Conservation (phyloP, 2,329 filamentous ascomycete species). For the Scedosporium boydii region DNA sequence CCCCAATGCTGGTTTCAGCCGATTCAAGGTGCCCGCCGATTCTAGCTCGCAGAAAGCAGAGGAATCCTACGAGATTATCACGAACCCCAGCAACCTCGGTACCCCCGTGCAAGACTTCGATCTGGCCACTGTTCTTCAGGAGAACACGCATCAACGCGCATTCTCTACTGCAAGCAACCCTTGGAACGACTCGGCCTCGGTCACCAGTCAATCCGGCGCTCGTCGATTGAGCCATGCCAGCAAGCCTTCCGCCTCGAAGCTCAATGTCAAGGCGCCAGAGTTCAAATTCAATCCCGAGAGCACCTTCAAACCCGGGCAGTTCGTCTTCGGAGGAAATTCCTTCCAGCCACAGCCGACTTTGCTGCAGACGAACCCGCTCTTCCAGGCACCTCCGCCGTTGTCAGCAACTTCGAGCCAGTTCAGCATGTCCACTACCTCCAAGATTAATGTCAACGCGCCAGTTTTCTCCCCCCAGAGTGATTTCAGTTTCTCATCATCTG, state of each 20-base stretch:
- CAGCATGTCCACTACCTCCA: constrained; percentile 33
- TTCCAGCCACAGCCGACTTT: constrained; percentile 32
- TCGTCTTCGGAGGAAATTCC: constrained; percentile 35
- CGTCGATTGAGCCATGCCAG: constrained; percentile 48
- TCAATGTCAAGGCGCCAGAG: constrained; percentile 83
- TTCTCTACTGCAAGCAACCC: constrained; percentile 53
- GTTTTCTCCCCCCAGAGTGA: constrained; percentile 60
- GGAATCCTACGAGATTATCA: constrained; percentile 59
- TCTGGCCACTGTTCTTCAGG: constrained; percentile 19
- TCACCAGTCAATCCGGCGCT: constrained; percentile 23
- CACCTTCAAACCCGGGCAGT: constrained; percentile 40
- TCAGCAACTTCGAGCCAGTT: constrained; percentile 24
- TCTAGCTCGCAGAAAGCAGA: constrained; percentile 30
- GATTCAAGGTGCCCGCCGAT: constrained; percentile 30
- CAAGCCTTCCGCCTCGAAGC: constrained; percentile 63
- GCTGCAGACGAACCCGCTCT: constrained; percentile 19
- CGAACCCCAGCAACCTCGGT: constrained; percentile 63
- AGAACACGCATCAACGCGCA: constrained; percentile 39
- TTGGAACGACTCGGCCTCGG: constrained; percentile 45
- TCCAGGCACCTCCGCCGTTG: constrained; percentile 27
- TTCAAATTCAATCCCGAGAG: constrained; percentile 65
- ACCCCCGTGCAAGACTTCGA: constrained; percentile 49
- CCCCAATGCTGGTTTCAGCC: constrained; percentile 25
- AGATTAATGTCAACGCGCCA: constrained; percentile 61
- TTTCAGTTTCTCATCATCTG: constrained; percentile 60